A percentile compares a stretch with the other conserved stretches of the same genome.
Evolutionary conservation across 352 stramenopile genomes (phyloP).

Genomic region (Albugo laibachii): DNA sequence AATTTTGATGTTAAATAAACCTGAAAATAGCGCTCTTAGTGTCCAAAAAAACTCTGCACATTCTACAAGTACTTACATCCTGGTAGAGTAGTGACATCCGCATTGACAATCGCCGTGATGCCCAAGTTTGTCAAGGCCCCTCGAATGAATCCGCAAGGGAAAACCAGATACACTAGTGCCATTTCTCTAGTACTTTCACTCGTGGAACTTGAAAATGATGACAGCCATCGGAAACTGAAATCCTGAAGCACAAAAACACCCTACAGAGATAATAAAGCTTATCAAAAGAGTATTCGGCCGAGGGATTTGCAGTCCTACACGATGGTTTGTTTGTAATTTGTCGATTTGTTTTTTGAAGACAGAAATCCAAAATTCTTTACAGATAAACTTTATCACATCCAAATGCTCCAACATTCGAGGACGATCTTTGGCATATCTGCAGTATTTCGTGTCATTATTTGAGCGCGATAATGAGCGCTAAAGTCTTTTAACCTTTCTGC

Average conservation of each 20-base stretch:
- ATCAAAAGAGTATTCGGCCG: background rate
- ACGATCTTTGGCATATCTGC: conserved; percentile 36
- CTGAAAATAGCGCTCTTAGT: conserved; percentile 12
- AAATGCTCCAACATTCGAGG: conserved; percentile 75
- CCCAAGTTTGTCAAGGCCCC: conserved; percentile 88
- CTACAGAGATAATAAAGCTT: conserved; percentile 8
- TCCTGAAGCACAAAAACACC: conserved; percentile 92
- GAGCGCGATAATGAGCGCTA: background rate
- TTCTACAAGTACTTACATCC: conserved; percentile 52
- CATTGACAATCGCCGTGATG: conserved; percentile 88
- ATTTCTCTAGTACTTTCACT: conserved; percentile 79
- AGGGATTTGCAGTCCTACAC: conserved; percentile 21
- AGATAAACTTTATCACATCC: conserved; percentile 96
- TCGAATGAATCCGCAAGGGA: conserved; percentile 90
- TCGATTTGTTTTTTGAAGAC: conserved; percentile 97
- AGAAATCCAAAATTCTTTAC: conserved; percentile 95
- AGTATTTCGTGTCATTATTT: background rate
- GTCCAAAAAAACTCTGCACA: conserved; percentile 1
- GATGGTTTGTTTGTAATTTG: conserved; percentile 96
- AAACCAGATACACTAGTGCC: conserved; percentile 86
- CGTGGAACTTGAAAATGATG: conserved; percentile 49
- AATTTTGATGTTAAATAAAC: conserved; percentile 85
- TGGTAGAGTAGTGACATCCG: conserved; percentile 83
- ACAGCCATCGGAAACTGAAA: conserved; percentile 86
- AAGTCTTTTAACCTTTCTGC: conserved; percentile 24